These are phyloP conservation scores for Somion occarium DNA, from an alignment of 1,284 basidiomycete genomes.

Conservation along the genomic window DNA sequence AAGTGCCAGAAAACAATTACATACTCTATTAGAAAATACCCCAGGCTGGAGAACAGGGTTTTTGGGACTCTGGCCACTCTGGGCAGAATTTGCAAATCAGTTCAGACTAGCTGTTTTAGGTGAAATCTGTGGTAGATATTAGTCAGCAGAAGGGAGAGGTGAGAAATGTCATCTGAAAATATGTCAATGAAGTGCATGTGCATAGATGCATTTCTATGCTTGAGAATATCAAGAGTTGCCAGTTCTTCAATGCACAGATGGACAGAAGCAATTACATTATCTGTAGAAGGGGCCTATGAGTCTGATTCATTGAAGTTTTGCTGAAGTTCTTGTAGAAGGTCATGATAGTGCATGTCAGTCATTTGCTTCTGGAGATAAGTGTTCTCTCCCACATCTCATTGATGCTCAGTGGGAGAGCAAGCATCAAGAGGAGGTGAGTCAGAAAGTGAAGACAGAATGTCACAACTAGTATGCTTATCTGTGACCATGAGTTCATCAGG, in stretches of 20 bases:
- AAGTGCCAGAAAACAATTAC: too few species aligned
- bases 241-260: background rate
- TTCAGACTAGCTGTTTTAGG: too few species aligned
- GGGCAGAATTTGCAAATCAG: too few species aligned
- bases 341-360: background rate
- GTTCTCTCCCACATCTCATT: too few species aligned
- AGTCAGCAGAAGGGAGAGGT: background rate
- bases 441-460: background rate
- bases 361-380: too few species aligned
- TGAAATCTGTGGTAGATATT: background rate
- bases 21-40: too few species aligned
- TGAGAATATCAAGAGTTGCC: background rate
- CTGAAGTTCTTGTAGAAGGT: background rate
- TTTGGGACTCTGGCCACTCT: too few species aligned
- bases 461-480: background rate
- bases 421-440: background rate
- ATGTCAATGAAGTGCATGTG: background rate
- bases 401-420: background rate
- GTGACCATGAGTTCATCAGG: background rate
- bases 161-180: background rate
- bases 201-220: background rate
- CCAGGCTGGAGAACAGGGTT: too few species aligned
- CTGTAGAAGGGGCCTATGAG: background rate
- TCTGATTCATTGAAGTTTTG: background rate
- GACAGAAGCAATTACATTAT: background rate